A percentile compares a stretch with the other conserved stretches of the same genome.
Conservation (phyloP, 129 eudicot species). For the Solidago caesia region DNA sequence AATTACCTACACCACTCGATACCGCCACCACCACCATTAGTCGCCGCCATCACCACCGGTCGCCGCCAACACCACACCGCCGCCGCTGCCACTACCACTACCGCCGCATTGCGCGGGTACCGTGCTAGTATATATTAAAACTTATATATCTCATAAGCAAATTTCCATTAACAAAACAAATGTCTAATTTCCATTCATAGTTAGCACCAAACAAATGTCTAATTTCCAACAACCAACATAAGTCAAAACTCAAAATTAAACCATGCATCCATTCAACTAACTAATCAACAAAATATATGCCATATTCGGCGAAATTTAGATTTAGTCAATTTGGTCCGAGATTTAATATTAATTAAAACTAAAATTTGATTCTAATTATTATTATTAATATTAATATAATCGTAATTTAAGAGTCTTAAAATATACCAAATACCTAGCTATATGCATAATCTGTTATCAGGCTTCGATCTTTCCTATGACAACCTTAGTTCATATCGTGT, state of each 20-base stretch:
- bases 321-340: not conserved
- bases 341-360: constrained; percentile 1
- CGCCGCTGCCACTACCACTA: too few relatives aligned
- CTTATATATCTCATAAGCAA: too few relatives aligned
- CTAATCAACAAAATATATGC: constrained; percentile 1
- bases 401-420: not conserved
- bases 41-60: too few relatives aligned
- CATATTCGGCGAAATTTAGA: not conserved
- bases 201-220: not conserved
- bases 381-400: not conserved
- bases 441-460: not conserved
- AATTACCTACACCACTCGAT: too few relatives aligned
- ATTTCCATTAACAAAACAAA: too few relatives aligned
- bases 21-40: too few relatives aligned
- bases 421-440: constrained; percentile 8
- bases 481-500: not conserved
- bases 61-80: too few relatives aligned
- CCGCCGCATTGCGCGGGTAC: too few relatives aligned
- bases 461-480: not conserved
- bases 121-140: too few relatives aligned
- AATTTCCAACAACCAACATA: constrained; percentile 1
- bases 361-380: not conserved
- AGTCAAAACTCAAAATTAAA: constrained; percentile 12
- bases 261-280: constrained; percentile 12
- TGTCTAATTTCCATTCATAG: not conserved